These are phyloP conservation scores for Ceratocystis colombiana DNA, from an alignment of 2,329 filamentous ascomycete species.

Conservation along the genomic window DNA sequence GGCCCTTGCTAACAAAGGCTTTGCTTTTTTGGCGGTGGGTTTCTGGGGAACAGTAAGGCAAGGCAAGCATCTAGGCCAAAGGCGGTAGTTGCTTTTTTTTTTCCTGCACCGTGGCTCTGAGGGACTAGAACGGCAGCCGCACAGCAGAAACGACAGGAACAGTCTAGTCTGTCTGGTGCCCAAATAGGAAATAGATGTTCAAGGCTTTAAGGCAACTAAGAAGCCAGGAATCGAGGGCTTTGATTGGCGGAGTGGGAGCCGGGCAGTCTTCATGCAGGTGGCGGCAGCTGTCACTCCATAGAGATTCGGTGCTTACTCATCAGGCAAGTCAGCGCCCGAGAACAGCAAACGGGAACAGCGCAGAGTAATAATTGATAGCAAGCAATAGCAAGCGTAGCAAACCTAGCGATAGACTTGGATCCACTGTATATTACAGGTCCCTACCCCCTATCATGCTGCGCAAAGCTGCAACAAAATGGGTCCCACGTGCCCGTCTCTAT, in stretches of 20 bases:
- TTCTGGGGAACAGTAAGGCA: background rate
- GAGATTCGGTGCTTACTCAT: too few relatives aligned
- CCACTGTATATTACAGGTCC: background rate
- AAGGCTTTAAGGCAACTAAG: background rate
- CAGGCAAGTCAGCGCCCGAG: background rate
- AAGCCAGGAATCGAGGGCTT: background rate
- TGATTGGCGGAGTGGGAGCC: background rate
- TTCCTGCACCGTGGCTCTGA: background rate
- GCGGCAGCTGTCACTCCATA: background rate
- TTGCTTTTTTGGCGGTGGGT: background rate
- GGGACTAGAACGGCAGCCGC: background rate
- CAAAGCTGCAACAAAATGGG: background rate
- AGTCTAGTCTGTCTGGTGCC: background rate
- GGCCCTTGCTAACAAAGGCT: conserved; percentile 14
- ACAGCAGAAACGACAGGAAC: conserved; percentile 1
- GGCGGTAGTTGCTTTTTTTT: conserved; percentile 12
- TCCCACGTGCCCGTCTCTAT: conserved; percentile 7
- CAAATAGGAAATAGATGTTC: conserved; percentile 6
- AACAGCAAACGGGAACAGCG: background rate
- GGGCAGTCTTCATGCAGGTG: background rate
- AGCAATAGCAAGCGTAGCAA: background rate
- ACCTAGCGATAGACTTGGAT: background rate
- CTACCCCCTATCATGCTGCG: background rate
- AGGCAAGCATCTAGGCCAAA: conserved; percentile 5
- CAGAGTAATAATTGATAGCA: too few relatives aligned